Evolutionary conservation across 2,329 filamentous ascomycete species (phyloP).

Genomic region (Emergomyces pasteurianus): DNA sequence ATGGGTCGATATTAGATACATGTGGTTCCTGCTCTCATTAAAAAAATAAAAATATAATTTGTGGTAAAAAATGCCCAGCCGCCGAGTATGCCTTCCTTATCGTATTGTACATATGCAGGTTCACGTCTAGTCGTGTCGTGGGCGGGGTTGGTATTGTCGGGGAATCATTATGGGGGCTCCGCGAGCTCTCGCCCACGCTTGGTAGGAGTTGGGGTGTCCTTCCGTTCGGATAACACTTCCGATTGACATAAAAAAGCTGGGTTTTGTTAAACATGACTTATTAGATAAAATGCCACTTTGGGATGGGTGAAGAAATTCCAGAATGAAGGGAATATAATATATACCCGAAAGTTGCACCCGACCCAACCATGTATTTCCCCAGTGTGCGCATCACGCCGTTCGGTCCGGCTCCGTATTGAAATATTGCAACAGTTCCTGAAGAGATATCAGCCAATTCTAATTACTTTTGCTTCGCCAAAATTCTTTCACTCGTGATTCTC

Average conservation of each 20-base stretch:
- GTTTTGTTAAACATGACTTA: slow-evolving; percentile 3
- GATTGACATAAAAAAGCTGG: slow-evolving; percentile 94
- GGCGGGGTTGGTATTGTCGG: slow-evolving; percentile 22
- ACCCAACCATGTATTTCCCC: slow-evolving; percentile 93
- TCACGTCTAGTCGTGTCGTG: neutral
- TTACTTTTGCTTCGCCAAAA: neutral
- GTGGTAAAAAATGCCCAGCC: slow-evolving; percentile 1
- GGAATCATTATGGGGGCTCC: slow-evolving; percentile 60
- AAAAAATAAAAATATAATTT: neutral
- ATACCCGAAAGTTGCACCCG: slow-evolving; percentile 91
- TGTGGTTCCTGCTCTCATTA: slow-evolving; percentile 2
- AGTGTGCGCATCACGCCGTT: slow-evolving; percentile 90
- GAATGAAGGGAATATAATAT: slow-evolving; percentile 14
- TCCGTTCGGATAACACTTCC: slow-evolving; percentile 94
- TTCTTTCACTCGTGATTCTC: slow-evolving; percentile 18
- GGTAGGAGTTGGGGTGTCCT: slow-evolving; percentile 60
- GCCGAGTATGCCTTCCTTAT: neutral
- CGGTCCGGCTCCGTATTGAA: slow-evolving; percentile 83
- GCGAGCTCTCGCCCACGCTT: slow-evolving; percentile 64
- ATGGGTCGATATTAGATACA: neutral
- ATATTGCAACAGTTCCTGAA: slow-evolving; percentile 80
- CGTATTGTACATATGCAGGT: slow-evolving; percentile 3
- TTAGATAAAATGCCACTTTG: slow-evolving; percentile 24
- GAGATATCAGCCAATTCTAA: slow-evolving; percentile 13
- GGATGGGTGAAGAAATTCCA: neutral